A percentile compares a stretch with the other conserved stretches of the same genome.
These are phyloP conservation scores for Phytophthora pluvialis DNA, from an alignment of 352 stramenopile species.

Conservation along the genomic window DNA sequence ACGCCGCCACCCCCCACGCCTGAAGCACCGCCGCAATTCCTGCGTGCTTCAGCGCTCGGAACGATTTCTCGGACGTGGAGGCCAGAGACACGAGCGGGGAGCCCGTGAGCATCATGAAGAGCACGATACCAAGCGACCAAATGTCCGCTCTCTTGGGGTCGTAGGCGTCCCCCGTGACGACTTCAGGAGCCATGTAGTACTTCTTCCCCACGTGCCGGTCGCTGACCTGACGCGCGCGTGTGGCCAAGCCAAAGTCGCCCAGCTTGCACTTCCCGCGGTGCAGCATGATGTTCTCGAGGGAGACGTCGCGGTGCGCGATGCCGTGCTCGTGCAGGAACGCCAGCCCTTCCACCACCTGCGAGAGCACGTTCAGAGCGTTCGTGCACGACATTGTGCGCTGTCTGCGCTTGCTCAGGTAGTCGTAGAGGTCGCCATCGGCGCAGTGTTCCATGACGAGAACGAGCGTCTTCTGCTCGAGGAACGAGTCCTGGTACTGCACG, in stretches of 20 bases:
- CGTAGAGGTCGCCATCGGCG: conserved; percentile 43
- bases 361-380: conserved; percentile 40
- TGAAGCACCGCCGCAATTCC: conserved; percentile 34
- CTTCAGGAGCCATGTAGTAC: conserved; percentile 65
- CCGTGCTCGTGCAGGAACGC: conserved; percentile 39
- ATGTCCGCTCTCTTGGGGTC: conserved; percentile 39
- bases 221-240: conserved; percentile 18
- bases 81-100: conserved; percentile 46
- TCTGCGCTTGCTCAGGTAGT: conserved; percentile 31
- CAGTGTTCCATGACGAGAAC: conserved; percentile 59
- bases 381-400: conserved; percentile 29
- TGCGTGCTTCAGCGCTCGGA: conserved; percentile 32
- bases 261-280: conserved; percentile 49
- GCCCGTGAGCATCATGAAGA: conserved; percentile 33
- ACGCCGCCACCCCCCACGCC: conserved; percentile 34
- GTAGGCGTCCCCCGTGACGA: conserved; percentile 42
- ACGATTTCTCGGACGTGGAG: conserved; percentile 32
- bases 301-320: conserved; percentile 37
- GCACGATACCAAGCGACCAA: conserved; percentile 15
- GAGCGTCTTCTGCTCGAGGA: conserved; percentile 45
- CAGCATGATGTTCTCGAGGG: conserved; percentile 43
- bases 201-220: conserved; percentile 46
- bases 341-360: conserved; percentile 36
- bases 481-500: conserved; percentile 51
- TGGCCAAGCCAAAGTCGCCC: conserved; percentile 55